phyloP scores from a whole-genome alignment of 1,284 basidiomycete species.

The Leccinum laetum region DNA sequence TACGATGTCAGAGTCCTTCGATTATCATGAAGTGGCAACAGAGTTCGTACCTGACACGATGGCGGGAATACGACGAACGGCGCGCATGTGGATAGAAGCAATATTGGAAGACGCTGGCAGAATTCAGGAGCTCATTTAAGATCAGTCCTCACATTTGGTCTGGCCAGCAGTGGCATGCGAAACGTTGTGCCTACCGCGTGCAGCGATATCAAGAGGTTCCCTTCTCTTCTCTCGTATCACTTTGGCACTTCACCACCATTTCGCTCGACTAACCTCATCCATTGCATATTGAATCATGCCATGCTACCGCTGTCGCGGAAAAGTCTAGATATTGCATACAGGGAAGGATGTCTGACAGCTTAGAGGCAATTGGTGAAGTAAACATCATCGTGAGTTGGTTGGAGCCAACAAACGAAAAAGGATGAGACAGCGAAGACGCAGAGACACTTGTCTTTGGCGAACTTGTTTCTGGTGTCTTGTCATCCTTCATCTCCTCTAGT shows the following conservation, averaged over 20 bases:
- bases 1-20: conserved; percentile 54
- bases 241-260: neutral
- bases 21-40: neutral
- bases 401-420: too few relatives aligned
- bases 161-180: neutral
- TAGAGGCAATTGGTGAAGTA: too few relatives aligned
- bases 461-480: too few relatives aligned
- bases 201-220: neutral
- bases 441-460: too few relatives aligned
- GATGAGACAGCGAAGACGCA: too few relatives aligned
- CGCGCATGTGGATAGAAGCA: neutral
- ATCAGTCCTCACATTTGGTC: neutral
- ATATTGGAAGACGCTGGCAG: neutral
- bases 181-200: neutral
- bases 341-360: conserved; percentile 38
- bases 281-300: neutral
- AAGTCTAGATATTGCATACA: conserved; percentile 23
- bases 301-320: neutral
- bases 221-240: neutral
- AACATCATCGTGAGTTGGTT: too few relatives aligned
- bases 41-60: neutral
- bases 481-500: too few relatives aligned
- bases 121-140: neutral
- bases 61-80: neutral
- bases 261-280: neutral